A percentile compares a stretch with the other conserved stretches of the same genome.
These are phyloP conservation scores for Barbarea vulgaris DNA, from an alignment of 345 rosid species.

Conservation along the genomic window DNA sequence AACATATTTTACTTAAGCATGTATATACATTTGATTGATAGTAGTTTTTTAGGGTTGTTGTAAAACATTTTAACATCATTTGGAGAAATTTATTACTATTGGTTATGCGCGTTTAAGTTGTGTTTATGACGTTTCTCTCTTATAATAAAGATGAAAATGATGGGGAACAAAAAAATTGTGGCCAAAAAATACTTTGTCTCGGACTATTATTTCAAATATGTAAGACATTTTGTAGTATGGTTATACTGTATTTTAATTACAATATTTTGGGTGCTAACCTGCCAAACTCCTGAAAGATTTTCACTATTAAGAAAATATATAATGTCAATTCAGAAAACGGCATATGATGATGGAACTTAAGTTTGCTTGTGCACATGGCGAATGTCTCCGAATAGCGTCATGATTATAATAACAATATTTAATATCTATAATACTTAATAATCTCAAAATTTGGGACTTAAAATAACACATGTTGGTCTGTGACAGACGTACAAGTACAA, in stretches of 20 bases:
- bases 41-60: too few species aligned
- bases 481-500: conserved; percentile 34
- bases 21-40: neutral
- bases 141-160: neutral
- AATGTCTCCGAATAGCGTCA: conserved; percentile 20
- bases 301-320: neutral
- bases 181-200: neutral
- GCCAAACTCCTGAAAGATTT: conserved; percentile 20
- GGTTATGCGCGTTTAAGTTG: neutral
- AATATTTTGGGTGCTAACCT: conserved; percentile 11
- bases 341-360: conserved; percentile 18
- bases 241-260: neutral
- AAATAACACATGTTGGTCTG: conserved; percentile 36
- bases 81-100: neutral
- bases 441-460: conserved; percentile 17
- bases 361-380: conserved; percentile 38
- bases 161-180: neutral
- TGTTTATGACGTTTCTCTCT: neutral
- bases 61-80: too few species aligned
- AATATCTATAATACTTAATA: conserved; percentile 1
- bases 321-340: conserved; percentile 1
- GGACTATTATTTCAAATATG: neutral
- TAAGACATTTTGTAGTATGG: neutral
- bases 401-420: conserved; percentile 11
- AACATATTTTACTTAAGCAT: neutral